Conservation (phyloP, 139 green algal species). For the Chlamydomonas asymmetrica region DNA sequence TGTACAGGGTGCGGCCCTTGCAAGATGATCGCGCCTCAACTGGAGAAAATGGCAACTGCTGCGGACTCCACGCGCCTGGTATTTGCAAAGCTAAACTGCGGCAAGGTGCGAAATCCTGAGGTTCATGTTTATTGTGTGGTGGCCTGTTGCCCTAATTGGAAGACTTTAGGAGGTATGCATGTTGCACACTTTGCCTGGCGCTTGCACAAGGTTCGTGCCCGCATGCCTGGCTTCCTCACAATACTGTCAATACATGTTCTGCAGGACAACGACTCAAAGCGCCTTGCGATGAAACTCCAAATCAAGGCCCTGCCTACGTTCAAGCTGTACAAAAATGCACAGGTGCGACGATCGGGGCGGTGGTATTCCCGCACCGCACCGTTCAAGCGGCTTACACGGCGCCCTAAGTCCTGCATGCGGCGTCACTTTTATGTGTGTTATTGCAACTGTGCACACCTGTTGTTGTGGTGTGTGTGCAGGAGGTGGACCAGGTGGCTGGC, state of each 20-base stretch:
- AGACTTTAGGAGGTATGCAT: no score
- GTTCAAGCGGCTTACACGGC: no score
- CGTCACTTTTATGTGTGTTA: no score
- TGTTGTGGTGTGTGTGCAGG: no score
- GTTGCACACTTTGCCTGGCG: neutral
- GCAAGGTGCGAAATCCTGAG: neutral
- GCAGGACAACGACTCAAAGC: neutral
- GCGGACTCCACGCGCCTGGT: neutral
- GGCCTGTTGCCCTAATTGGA: neutral
- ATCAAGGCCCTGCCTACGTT: slow-evolving; percentile 40
- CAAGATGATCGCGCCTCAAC: slow-evolving; percentile 23
- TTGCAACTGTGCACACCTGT: no score
- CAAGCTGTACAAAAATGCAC: slow-evolving; percentile 15
- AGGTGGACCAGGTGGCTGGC: slow-evolving; percentile 16
- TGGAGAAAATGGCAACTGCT: slow-evolving; percentile 4
- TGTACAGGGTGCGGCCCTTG: slow-evolving; percentile 13
- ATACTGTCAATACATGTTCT: neutral
- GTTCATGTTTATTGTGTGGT: neutral
- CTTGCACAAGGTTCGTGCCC: neutral
- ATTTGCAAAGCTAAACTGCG: slow-evolving; percentile 25
- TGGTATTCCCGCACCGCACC: no score
- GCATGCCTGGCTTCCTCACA: neutral
- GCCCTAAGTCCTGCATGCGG: no score
- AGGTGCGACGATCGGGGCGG: no score
- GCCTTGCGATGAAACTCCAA: slow-evolving; percentile 15